phyloP scores from a whole-genome alignment of 495 filamentous ascomycete genomes.

The Haplographium delicatum region DNA sequence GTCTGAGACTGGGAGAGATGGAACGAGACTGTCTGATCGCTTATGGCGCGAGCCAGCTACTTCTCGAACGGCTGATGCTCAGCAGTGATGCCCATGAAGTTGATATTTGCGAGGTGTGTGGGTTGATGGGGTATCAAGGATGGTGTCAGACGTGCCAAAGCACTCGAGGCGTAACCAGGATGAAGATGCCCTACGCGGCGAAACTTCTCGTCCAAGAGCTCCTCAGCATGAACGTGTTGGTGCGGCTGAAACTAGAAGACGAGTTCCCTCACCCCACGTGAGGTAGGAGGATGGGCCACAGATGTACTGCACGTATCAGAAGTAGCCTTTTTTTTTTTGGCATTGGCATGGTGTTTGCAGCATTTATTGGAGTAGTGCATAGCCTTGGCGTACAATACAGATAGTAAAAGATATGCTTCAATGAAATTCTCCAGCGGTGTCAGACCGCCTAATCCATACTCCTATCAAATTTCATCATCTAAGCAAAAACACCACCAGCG shows the following conservation, averaged over 20 bases:
- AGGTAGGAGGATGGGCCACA: not conserved
- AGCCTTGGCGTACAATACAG: not conserved
- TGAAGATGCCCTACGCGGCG: constrained; percentile 98
- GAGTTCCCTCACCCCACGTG: constrained; percentile 70
- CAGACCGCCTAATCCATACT: too few relatives aligned
- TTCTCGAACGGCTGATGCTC: constrained; percentile 92
- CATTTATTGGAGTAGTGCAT: not conserved
- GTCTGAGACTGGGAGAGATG: constrained; percentile 95
- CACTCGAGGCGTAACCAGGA: constrained; percentile 70
- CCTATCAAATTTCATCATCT: too few relatives aligned
- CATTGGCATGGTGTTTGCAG: not conserved
- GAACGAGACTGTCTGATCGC: constrained; percentile 96
- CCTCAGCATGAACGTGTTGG: constrained; percentile 95
- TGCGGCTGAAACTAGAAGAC: constrained; percentile 79
- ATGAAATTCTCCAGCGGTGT: too few relatives aligned
- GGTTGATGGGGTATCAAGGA: constrained; percentile 88
- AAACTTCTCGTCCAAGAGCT: constrained; percentile 96
- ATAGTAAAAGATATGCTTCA: too few relatives aligned
- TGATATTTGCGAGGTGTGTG: constrained; percentile 88
- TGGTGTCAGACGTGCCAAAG: constrained; percentile 90
- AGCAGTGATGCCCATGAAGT: constrained; percentile 84
- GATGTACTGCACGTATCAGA: too few relatives aligned
- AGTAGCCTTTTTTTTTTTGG: too few relatives aligned
- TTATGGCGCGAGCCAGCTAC: constrained; percentile 86
- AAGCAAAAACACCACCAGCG: too few relatives aligned